These are phyloP conservation scores for Leccinum griseonigrum DNA, from an alignment of 1,284 basidiomycete species.

Conservation along the genomic window DNA sequence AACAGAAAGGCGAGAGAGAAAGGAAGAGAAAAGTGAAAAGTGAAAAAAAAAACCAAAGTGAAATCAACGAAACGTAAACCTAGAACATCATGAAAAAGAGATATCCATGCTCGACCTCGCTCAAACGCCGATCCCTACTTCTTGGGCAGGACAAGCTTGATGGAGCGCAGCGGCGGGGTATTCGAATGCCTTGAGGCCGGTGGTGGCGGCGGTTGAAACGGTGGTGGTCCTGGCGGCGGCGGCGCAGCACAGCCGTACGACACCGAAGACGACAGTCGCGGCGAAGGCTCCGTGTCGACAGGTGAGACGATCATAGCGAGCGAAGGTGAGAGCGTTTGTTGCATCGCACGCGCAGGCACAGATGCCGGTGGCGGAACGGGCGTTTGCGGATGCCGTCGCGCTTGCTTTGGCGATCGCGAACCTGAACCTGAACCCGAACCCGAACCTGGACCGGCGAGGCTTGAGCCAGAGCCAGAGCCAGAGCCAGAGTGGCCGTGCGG, in stretches of 20 bases:
- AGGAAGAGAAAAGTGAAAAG: neutral
- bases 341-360: constrained; percentile 36
- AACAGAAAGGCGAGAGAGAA: neutral
- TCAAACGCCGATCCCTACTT: constrained; percentile 21
- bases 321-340: constrained; percentile 45
- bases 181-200: constrained; percentile 19
- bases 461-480: constrained; percentile 1
- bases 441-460: neutral
- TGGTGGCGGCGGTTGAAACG: constrained; percentile 9
- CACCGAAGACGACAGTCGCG: constrained; percentile 29
- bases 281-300: constrained; percentile 33
- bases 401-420: constrained; percentile 32
- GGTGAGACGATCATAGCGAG: constrained; percentile 44
- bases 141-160: constrained; percentile 35
- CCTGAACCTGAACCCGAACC: constrained; percentile 16
- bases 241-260: constrained; percentile 13
- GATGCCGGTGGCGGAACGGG: constrained; percentile 27
- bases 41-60: neutral
- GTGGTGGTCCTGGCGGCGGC: constrained; percentile 12
- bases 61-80: constrained; percentile 6
- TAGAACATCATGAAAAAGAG: neutral
- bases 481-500: constrained; percentile 13
- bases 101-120: neutral
- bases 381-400: constrained; percentile 34
- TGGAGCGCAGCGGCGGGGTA: constrained; percentile 30